Evolutionary conservation across 169 alveolate genomes (phyloP), one percentile per base, ranked within the genome.

Genomic region (Cryptosporidium ubiquitum): DNA sequence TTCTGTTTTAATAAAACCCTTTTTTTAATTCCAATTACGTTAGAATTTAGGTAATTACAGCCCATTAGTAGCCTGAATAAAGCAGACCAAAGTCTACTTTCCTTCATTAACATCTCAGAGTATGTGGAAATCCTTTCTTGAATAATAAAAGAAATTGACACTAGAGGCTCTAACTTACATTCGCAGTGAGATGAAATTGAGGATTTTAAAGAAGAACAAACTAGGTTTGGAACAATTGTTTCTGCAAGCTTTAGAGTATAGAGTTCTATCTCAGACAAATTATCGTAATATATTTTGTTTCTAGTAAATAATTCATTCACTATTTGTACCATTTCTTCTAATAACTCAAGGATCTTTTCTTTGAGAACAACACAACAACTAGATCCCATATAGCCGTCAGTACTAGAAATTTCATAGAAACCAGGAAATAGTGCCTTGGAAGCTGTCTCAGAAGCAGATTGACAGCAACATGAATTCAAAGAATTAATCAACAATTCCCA

Each of bases 401-500:
- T 64, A 23, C 71, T 64, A 0, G 71, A 64, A n/a, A 7, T 29
- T 33, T 64, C 71, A 64, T 33, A 33, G 2, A 64, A 33, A 16
- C 39, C 20, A 18, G 64, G 29, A 69, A 69, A 44, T 16, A 49
- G 0, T 40, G 33, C 57, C 49, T 37, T 64, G 33, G 37, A 33
- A 10, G 71, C 14, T 64, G 7, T 33, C 2, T 64, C 49, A 6
- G 71, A 64, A 16, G 23, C 47, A 6, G 57, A 29, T 2, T 55
- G 33, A 40, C 89, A 79, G 26, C 89, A 79, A 23, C 70, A 79
- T 18, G 58, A 23, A 14, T 61, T 69, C 51, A 79, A 66, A 61
- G 79, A 51, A 14, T 61, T 79, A 14, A 64, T 60, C 12, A 79
- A n/a, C 39, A 79, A 44, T 9, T 79, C 74, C 89, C 89, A 79